Percentiles rank a stretch among this genome's conserved stretches.
These are phyloP conservation scores for Dendrobium huoshanense DNA, from an alignment of 106 monocot genomes.

Conservation along the genomic window DNA sequence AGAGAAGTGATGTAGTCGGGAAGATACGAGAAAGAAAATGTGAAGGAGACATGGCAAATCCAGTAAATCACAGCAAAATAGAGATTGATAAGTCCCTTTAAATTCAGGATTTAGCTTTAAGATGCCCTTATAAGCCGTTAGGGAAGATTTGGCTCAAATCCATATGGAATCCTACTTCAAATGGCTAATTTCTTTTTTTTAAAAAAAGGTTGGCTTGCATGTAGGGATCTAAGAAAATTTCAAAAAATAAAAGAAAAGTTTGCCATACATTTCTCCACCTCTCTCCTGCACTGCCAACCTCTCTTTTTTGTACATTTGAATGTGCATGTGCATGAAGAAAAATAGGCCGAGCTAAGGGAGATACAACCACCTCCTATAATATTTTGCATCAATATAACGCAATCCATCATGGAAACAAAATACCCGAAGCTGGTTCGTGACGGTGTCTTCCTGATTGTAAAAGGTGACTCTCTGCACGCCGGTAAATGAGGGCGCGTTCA, in stretches of 20 bases:
- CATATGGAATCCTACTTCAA: no score
- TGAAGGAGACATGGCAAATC: no score
- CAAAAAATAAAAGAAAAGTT: not conserved
- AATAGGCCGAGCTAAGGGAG: not conserved
- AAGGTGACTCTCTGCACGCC: constrained; percentile 78
- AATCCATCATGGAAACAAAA: not conserved
- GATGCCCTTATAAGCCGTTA: no score
- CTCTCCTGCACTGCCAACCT: not conserved
- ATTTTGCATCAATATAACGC: not conserved
- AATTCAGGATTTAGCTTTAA: no score
- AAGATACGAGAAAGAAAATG: no score
- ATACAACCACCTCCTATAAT: not conserved
- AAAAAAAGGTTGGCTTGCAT: not conserved
- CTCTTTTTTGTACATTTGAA: not conserved
- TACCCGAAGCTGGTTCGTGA: constrained; percentile 88
- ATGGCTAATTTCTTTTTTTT: no score
- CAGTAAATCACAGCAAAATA: no score
- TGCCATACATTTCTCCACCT: not conserved
- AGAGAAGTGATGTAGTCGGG: no score
- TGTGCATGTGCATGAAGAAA: not conserved
- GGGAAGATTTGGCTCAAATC: no score
- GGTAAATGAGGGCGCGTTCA: constrained; percentile 74
- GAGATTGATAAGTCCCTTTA: no score
- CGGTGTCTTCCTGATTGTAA: constrained; percentile 96
- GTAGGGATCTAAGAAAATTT: not conserved